Conservation (phyloP, 2,329 filamentous ascomycete genomes). For the Alternaria dauci region DNA sequence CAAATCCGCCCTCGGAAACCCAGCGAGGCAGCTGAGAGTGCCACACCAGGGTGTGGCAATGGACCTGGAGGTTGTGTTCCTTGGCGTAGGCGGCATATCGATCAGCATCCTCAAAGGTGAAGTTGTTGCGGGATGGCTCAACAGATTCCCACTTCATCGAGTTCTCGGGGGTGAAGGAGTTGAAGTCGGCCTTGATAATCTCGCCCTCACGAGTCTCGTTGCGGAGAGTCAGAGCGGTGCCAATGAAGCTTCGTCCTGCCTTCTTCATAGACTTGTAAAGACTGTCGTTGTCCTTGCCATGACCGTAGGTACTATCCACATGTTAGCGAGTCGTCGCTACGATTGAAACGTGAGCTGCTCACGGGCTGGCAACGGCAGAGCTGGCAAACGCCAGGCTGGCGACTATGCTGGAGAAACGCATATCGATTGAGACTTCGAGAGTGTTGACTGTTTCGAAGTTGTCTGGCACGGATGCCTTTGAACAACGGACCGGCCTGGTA, state of each 20-base stretch:
- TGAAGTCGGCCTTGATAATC: constrained; percentile 41
- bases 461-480: constrained; percentile 15
- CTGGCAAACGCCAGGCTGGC: constrained; percentile 33
- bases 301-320: constrained; percentile 2
- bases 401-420: constrained; percentile 40
- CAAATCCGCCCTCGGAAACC: constrained; percentile 48
- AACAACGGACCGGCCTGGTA: neutral
- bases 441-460: neutral
- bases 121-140: constrained; percentile 49
- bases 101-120: constrained; percentile 51
- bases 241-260: constrained; percentile 34
- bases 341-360: neutral
- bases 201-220: constrained; percentile 35
- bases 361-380: constrained; percentile 33
- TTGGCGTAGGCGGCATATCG: constrained; percentile 46
- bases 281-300: constrained; percentile 24
- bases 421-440: constrained; percentile 18
- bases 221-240: constrained; percentile 38
- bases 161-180: constrained; percentile 38
- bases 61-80: constrained; percentile 45
- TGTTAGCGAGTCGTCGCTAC: neutral
- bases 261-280: constrained; percentile 38
- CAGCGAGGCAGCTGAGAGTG: constrained; percentile 53
- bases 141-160: constrained; percentile 49
- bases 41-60: constrained; percentile 56